These are phyloP conservation scores for Yarrowia sp. DNA, from an alignment of 805 yeast genomes.

Conservation along the genomic window DNA sequence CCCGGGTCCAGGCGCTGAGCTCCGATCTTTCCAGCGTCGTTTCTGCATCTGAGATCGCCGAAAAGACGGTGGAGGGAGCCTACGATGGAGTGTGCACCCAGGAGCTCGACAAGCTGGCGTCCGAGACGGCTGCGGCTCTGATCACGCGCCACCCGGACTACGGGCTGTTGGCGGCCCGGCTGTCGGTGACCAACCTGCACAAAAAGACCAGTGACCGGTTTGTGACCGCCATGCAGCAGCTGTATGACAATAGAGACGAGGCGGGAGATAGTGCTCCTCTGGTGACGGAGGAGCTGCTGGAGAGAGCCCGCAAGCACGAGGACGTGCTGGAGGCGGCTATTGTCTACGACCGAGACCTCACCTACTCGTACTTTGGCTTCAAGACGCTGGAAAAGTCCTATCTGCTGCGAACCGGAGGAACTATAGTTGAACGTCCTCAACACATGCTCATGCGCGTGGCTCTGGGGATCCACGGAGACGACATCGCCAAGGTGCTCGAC, in stretches of 20 bases:
- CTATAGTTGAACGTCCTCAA: constrained; percentile 84
- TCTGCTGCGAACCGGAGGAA: constrained; percentile 62
- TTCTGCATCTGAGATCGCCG: constrained; percentile 16
- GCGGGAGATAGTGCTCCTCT: constrained; percentile 66
- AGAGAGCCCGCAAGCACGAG: constrained; percentile 63
- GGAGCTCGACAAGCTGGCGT: constrained; percentile 70
- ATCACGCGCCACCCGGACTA: constrained; percentile 95
- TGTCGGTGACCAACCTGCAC: constrained; percentile 86
- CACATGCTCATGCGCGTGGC: constrained; percentile 86
- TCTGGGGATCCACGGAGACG: constrained; percentile 78
- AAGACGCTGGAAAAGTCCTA: constrained; percentile 85
- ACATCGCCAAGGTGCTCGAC: constrained; percentile 67
- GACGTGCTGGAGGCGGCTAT: constrained; percentile 71
- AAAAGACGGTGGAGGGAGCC: constrained; percentile 60
- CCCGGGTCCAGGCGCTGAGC: constrained; percentile 88
- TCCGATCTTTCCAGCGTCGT: constrained; percentile 65
- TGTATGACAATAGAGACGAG: constrained; percentile 73
- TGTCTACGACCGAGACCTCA: constrained; percentile 70
- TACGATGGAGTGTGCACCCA: constrained; percentile 92
- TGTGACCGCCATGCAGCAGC: constrained; percentile 68
- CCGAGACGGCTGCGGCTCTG: constrained; percentile 96
- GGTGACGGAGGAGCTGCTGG: constrained; percentile 66
- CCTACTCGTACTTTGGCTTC: constrained; percentile 82
- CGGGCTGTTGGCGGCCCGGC: constrained; percentile 81
- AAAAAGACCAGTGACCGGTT: constrained; percentile 84